phyloP scores from a whole-genome alignment of 306 rosid genomes.

The Hippophae gyantsensis region DNA sequence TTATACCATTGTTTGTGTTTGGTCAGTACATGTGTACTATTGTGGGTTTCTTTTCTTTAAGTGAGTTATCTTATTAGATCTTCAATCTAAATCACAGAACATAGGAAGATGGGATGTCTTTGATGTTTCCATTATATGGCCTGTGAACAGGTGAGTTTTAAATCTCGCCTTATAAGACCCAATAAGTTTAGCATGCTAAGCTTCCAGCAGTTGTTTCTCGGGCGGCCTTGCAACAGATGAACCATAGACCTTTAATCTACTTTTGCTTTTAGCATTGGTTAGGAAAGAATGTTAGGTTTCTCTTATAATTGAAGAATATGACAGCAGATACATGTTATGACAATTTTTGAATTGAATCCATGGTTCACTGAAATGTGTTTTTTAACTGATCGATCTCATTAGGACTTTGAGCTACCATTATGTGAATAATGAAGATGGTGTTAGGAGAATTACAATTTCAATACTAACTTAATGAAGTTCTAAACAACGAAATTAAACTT shows the following conservation, averaged over 20 bases:
- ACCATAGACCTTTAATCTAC: conserved; percentile 18
- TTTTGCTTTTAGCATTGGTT: conserved; percentile 23
- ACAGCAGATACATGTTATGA: conserved; percentile 20
- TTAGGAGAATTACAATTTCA: too few species aligned
- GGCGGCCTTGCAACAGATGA: conserved; percentile 3
- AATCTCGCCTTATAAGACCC: conserved; percentile 26
- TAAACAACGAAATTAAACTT: too few species aligned
- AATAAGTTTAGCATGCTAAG: conserved; percentile 19
- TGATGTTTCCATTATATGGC: conserved; percentile 38
- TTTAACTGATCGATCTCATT: conserved; percentile 15
- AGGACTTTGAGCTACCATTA: conserved; percentile 13
- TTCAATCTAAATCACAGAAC: conserved; percentile 49
- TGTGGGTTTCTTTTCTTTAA: conserved; percentile 22
- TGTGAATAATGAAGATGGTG: conserved; percentile 25
- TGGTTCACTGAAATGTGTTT: conserved; percentile 11
- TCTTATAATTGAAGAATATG: conserved; percentile 21
- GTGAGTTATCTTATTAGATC: conserved; percentile 9
- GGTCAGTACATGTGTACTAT: neutral
- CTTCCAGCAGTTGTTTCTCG: conserved; percentile 11
- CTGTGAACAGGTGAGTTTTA: conserved; percentile 50
- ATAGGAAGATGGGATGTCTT: conserved; percentile 42
- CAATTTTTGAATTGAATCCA: conserved; percentile 16
- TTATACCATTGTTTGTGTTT: too few species aligned
- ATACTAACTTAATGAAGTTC: too few species aligned
- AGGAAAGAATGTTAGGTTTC: conserved; percentile 24